Evolutionary conservation across 1,284 basidiomycete species (phyloP).

Genomic region (Boletus smithii): DNA sequence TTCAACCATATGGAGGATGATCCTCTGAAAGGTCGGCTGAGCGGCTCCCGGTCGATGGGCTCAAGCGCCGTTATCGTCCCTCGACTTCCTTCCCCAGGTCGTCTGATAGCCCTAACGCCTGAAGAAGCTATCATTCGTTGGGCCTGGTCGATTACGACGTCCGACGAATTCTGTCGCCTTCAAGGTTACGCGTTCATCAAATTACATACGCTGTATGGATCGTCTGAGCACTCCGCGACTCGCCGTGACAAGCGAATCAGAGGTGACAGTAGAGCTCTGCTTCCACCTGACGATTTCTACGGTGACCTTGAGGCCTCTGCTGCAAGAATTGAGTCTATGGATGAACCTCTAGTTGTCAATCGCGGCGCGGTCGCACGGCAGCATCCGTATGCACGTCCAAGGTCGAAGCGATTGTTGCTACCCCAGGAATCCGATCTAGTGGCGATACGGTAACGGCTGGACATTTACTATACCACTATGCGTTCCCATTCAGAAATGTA

Average conservation of each 20-base stretch:
- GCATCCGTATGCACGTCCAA: conserved; percentile 22
- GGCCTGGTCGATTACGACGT: conserved; percentile 26
- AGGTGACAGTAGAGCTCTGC: conserved; percentile 8
- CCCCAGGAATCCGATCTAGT: conserved; percentile 15
- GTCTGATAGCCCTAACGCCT: conserved; percentile 16
- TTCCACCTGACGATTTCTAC: conserved; percentile 26
- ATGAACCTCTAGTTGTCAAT: conserved; percentile 18
- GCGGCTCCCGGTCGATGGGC: conserved; percentile 8
- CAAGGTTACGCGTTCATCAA: background rate
- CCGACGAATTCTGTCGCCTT: conserved; percentile 12
- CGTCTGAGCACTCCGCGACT: background rate
- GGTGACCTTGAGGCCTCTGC: background rate
- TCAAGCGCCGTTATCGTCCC: conserved; percentile 26
- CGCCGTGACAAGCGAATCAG: conserved; percentile 16
- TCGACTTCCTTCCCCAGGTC: conserved; percentile 27
- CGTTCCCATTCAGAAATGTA: background rate
- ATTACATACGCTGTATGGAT: conserved; percentile 2
- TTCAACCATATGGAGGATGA: conserved; percentile 17
- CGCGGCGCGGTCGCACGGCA: background rate
- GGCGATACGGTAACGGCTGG: background rate
- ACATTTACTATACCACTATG: background rate
- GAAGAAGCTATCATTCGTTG: conserved; percentile 24
- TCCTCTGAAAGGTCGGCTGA: background rate
- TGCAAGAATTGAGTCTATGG: conserved; percentile 2
- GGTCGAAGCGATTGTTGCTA: conserved; percentile 19